Evolutionary conservation across 2,329 filamentous ascomycete species (phyloP), one percentile per base, ranked within the genome.

Genomic region (Diaporthe caulivora): DNA sequence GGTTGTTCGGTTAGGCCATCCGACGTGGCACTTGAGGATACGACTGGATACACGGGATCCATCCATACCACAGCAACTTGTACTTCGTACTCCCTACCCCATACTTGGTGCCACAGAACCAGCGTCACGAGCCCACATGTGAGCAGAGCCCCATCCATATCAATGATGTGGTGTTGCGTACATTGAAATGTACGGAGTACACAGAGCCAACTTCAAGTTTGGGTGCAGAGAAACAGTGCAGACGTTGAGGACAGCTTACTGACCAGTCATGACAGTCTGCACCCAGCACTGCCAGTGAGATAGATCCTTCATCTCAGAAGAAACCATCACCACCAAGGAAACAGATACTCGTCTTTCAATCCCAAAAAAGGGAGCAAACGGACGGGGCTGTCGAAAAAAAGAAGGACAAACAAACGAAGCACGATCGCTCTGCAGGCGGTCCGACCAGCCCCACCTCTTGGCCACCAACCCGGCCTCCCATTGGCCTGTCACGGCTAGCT

Each of bases 401-500:
- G 8, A 24, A 2, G 17, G 40, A 40, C 31, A 29, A 40, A 55
- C 53, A 18, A 42, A 44, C 62, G 31, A 54, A 21, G 17, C 26
- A 69, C 34, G 34, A 5, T 9, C 34, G 51, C 31, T 54, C 40
- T 42, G 49, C 7, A 42, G 47, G 21, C 21, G 13, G 60, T 18
- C 44, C 44, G 49, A 21, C 37, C 24, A 7, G 53, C 65, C 65
- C 65, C 65, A 49, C 34, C 42, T 31, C 44, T 31, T 31, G 7
- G 6, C 24, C 21, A 15, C 55, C 34, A 40, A 26, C 24, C 11
- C 69, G 69, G 1, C 18, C 9, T 29, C 0, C 26, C 47, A 71
- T 71, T 71, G 69, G 69, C 31, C 55, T 37, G 69, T 44, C 57
- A 42, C n/a, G 49, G 57, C 44, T 60, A 72, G 71, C 71, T 72